Base-by-base conservation (phyloP, 2,329 filamentous ascomycete genomes). In the Fusarium sublunatum region DNA sequence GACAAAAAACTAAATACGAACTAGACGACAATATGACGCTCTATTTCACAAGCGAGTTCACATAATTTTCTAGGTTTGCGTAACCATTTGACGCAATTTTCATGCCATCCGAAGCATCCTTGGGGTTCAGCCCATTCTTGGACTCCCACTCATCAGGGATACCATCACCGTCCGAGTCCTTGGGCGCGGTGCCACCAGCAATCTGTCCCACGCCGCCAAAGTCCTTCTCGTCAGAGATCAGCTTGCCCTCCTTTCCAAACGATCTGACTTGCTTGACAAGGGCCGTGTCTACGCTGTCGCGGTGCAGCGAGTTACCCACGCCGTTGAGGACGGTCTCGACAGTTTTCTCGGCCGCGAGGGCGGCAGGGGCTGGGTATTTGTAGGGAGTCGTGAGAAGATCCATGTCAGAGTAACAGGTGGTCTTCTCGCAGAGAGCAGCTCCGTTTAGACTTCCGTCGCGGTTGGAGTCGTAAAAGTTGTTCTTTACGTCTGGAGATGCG, bases 391-490 rank as follows among this genome's bases (percentile, higher is more conserved):
- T 53, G 40, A 79, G 72, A 53, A 83, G 76, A 45, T 74, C 77
- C 72, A 84, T 80, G 53, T 75, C 75, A 51, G 80, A 80, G 66
- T 84, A 83, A 65, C 81, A 81, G 3, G 74, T 75, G 1, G 76
- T 75, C 8, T 74, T 64, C 7, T 71, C 75, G 46, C 78, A 80
- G 7, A 83, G 73, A 13, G 78, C 75, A 1, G 74, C 73, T 24
- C 84, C 83, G 53, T 84, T 78, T 24, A 86, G 75, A 3, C 66
- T 69, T 7, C 83, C 83, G 59, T 86, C 76, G 15, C 76, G 76
- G 68, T 84, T 75, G 3, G 76, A 74, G 65, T 86, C 84, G 58
- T 82, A 80, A 61, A 79, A 85, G 69, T 86, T 86, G 31, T 78
- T 75, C 42, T 79, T 75, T 11, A 84, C 82, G 40, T 83, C 74